phyloP scores from a whole-genome alignment of 2,329 filamentous ascomycete genomes.

The Hortaea werneckii region DNA sequence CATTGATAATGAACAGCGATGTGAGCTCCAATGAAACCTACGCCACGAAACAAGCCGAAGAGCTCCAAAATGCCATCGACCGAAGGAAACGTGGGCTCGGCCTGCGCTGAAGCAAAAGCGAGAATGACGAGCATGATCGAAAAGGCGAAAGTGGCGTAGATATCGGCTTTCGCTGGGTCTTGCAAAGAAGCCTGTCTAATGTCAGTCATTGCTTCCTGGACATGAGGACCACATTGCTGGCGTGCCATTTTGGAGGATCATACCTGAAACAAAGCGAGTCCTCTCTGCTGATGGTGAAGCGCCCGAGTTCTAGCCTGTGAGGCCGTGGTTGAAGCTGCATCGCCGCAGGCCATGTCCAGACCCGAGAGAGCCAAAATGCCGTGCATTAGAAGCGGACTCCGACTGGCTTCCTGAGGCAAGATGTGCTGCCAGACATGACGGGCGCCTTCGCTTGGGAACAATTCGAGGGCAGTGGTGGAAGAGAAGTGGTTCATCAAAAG shows the following conservation, averaged over 20 bases:
- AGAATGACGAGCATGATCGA: conserved; percentile 17
- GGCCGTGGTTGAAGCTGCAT: conserved; percentile 1
- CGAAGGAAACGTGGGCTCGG: conserved; percentile 10
- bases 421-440: conserved; percentile 16
- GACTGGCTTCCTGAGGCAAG: conserved; percentile 11
- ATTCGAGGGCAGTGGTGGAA: conserved; percentile 12
- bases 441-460: conserved; percentile 11
- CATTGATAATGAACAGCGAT: too few species aligned
- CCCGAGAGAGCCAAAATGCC: conserved; percentile 19
- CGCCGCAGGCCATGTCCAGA: conserved; percentile 14
- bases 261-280: conserved; percentile 16
- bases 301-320: conserved; percentile 15
- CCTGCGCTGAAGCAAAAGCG: conserved; percentile 15
- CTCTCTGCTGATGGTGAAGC: conserved; percentile 19
- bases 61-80: conserved; percentile 18
- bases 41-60: conserved; percentile 16
- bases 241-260: too few species aligned
- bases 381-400: conserved; percentile 15
- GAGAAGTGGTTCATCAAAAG: conserved; percentile 20
- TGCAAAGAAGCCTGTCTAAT: conserved; percentile 4
- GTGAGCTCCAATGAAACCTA: background rate
- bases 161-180: conserved; percentile 5
- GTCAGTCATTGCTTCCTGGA: background rate
- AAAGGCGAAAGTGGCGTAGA: conserved; percentile 15
- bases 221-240: too few species aligned